Base-by-base conservation (phyloP, 371 early-diverging fungal species). In the Parasitella parasitica region DNA sequence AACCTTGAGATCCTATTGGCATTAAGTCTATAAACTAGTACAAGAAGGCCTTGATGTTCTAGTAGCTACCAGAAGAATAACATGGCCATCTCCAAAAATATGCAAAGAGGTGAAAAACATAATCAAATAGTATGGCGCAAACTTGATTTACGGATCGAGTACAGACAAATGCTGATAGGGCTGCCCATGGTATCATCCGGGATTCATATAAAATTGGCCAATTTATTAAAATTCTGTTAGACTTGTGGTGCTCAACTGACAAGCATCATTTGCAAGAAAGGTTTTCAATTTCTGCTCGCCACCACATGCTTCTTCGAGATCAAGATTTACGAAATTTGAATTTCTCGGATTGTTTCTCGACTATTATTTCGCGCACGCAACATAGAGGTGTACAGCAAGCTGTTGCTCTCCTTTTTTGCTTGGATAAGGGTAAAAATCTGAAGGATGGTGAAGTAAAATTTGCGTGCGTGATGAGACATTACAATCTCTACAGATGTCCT, bases 181-280 rank as follows among this genome's bases (percentile, higher is more conserved):
- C 51, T 15, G 59, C 51, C 6, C 49, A 59, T 51, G 49, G 59
- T 36, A 22, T 59, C 7, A 36, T 61, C 7, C 18, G 51, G 3
- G 34, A 24, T 16, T 43, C 22, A 43, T 20, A 20, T 22, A 39
- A 39, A 39, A 39, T 16, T 6, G 20, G 39, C 7, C 39, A 16
- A 4, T 36, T 36, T 12, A 36, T 2, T 32, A 32, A 32, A 32
- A 8, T 32, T 32, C 11, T 32, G 51, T 24, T 72, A 26, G 61
- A 64, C 0, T 76, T 75, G 16, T 73, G 72, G 57, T 64, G 64
- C n/a, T 71, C 66, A 6, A 75, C 61, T 52, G 32, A n/a, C 1
- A 36, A 20, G 11, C 9, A n/a, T 16, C 27, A 26, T 16, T 30
- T 52, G 30, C 24, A 57, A 26, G 43, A 58, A 28, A 59, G 13